A percentile compares a stretch with the other conserved stretches of the same genome.
These are phyloP conservation scores for Picea mariana DNA, from an alignment of 83 land plant species.

Conservation along the genomic window DNA sequence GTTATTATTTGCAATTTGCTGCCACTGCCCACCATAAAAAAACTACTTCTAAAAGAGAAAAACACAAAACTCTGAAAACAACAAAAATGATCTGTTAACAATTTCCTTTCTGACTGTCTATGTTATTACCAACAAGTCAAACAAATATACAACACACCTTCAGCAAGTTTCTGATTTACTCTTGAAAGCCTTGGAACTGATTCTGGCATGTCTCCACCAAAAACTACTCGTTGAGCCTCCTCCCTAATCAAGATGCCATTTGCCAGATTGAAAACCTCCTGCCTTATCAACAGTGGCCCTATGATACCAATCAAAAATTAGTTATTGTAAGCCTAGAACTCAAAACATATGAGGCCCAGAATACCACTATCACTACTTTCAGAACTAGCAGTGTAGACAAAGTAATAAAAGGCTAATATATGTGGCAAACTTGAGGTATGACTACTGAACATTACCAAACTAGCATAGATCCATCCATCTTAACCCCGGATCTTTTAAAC, in stretches of 20 bases:
- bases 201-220: no score
- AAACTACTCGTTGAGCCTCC: no score
- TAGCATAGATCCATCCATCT: background rate
- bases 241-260: no score
- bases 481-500: background rate
- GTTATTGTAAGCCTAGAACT: background rate
- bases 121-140: background rate
- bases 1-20: no score
- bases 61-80: no score
- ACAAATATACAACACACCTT: background rate
- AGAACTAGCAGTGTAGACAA: background rate
- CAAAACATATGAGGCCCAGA: background rate
- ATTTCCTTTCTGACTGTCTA: background rate
- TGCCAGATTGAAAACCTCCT: no score
- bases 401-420: background rate
- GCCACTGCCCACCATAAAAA: no score
- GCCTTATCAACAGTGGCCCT: background rate
- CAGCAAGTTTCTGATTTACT: slow-evolving; percentile 1
- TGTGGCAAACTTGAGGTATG: background rate
- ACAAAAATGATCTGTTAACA: no score
- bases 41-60: no score
- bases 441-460: background rate
- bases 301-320: background rate
- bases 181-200: background rate
- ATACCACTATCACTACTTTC: background rate